A percentile compares a stretch with the other conserved stretches of the same genome.
Evolutionary conservation across 495 filamentous ascomycete genomes (phyloP).

Genomic region (Lophiotrema nucula): DNA sequence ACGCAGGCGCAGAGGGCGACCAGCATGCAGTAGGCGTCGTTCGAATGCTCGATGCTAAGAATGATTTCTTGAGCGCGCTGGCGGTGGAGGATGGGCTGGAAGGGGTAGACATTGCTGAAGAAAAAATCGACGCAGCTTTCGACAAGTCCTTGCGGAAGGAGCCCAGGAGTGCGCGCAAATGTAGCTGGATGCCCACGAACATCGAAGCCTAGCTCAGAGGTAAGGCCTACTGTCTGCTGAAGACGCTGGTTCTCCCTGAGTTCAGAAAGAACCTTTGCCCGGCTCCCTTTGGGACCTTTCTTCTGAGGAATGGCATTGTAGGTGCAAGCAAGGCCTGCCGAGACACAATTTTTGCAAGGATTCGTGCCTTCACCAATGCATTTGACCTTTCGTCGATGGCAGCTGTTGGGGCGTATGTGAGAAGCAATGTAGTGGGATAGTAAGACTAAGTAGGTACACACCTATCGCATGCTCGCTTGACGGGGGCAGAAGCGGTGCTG

Average conservation of each 20-base stretch:
- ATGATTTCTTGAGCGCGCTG: slow-evolving; percentile 62
- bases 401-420: slow-evolving; percentile 39
- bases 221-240: slow-evolving; percentile 47
- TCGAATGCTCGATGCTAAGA: slow-evolving; percentile 60
- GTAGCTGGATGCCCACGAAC: slow-evolving; percentile 46
- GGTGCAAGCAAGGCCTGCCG: slow-evolving; percentile 68
- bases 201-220: slow-evolving; percentile 41
- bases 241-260: slow-evolving; percentile 65
- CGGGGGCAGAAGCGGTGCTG: slow-evolving; percentile 18
- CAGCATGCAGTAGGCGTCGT: slow-evolving; percentile 76
- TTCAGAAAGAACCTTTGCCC: slow-evolving; percentile 80
- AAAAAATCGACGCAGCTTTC: slow-evolving; percentile 76
- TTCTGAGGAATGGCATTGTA: slow-evolving; percentile 83
- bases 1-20: slow-evolving; percentile 79
- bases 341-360: slow-evolving; percentile 69
- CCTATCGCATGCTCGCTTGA: slow-evolving; percentile 37
- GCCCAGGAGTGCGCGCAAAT: slow-evolving; percentile 45
- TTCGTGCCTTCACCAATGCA: slow-evolving; percentile 62
- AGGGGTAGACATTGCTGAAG: slow-evolving; percentile 79
- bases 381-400: slow-evolving; percentile 80
- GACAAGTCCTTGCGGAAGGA: slow-evolving; percentile 61
- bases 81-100: slow-evolving; percentile 75
- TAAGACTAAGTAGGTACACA: slow-evolving; percentile 7
- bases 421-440: not conserved
- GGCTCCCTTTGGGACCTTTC: slow-evolving; percentile 79